Conservation (phyloP, 2,329 filamentous ascomycete species). For the Thermoascus crustaceus region DNA sequence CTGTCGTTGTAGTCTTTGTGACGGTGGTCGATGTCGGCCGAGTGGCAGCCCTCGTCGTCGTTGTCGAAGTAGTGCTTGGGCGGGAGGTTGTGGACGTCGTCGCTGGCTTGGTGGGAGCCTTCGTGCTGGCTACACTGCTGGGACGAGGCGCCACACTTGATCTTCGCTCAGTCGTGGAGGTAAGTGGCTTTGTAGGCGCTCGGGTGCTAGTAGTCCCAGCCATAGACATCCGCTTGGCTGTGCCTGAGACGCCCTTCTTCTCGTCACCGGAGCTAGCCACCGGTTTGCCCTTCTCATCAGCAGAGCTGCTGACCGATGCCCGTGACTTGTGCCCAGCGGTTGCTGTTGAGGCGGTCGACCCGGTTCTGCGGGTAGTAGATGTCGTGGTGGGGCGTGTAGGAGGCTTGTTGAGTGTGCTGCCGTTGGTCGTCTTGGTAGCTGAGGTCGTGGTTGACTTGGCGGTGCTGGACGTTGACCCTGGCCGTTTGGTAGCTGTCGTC, state of each 20-base stretch:
- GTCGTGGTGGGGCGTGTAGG: constrained; percentile 34
- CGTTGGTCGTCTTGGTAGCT: constrained; percentile 22
- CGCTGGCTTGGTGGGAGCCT: constrained; percentile 16
- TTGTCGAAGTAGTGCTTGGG: constrained; percentile 16
- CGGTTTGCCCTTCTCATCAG: constrained; percentile 34
- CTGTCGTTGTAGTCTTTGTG: constrained; percentile 15
- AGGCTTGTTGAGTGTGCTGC: constrained; percentile 36
- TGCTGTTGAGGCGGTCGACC: constrained; percentile 10
- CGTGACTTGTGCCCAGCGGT: constrained; percentile 19
- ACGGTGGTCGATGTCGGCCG: constrained; percentile 13
- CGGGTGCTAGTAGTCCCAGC: constrained; percentile 29
- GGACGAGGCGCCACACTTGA: constrained; percentile 26
- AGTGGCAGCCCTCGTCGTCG: constrained; percentile 16
- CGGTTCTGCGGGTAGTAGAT: constrained; percentile 26
- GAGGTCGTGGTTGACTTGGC: constrained; percentile 22
- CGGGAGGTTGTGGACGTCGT: constrained; percentile 17
- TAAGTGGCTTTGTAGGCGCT: constrained; percentile 24
- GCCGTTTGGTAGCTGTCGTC: constrained; percentile 27
- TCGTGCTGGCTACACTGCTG: constrained; percentile 13
- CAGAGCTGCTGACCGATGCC: constrained; percentile 36
- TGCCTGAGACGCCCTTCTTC: constrained; percentile 33
- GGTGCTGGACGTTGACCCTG: constrained; percentile 21
- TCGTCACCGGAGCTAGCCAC: constrained; percentile 39
- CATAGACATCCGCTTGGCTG: constrained; percentile 39
- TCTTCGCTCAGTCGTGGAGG: constrained; percentile 29